Evolutionary conservation across 2,329 filamentous ascomycete species (phyloP).

Genomic region (Helotiales sp.): DNA sequence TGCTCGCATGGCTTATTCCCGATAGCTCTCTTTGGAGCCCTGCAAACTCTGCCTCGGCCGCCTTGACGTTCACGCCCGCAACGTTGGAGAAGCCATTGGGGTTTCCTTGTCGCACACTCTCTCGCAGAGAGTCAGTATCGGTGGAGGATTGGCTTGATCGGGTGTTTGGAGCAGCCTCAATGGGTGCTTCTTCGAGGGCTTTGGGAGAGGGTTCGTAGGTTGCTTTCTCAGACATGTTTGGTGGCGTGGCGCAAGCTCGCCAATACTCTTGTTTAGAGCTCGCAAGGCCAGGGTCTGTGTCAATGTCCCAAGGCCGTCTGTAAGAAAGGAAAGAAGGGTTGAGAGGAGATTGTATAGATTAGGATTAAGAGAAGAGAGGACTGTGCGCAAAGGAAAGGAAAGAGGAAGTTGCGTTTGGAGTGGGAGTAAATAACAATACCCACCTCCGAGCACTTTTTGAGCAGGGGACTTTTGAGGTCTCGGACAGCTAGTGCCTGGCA

Average conservation of each 20-base stretch:
- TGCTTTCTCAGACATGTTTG: conserved; percentile 13
- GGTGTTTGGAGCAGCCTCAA: conserved; percentile 9
- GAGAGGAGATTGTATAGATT: neutral
- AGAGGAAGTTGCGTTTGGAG: neutral
- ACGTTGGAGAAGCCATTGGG: conserved; percentile 45
- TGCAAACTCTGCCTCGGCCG: conserved; percentile 70
- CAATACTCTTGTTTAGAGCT: neutral
- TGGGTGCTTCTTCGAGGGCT: conserved; percentile 16
- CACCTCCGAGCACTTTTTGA: neutral
- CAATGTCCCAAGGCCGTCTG: neutral
- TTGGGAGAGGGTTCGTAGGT: conserved; percentile 14
- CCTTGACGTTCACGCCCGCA: conserved; percentile 56
- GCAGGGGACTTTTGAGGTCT: conserved; percentile 10
- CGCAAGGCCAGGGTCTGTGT: neutral
- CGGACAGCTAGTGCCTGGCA: conserved; percentile 1
- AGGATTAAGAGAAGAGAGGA: neutral
- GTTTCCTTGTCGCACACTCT: conserved; percentile 39
- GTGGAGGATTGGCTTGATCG: conserved; percentile 19
- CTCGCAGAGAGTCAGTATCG: conserved; percentile 45
- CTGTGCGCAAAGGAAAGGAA: neutral
- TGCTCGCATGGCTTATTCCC: conserved; percentile 54
- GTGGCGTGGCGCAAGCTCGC: conserved; percentile 8
- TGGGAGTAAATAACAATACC: conserved; percentile 1
- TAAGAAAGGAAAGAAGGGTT: neutral
- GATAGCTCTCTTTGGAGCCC: conserved; percentile 64